Evolutionary conservation across 2,329 filamentous ascomycete genomes (phyloP).

Genomic region (Coniella lustricola): DNA sequence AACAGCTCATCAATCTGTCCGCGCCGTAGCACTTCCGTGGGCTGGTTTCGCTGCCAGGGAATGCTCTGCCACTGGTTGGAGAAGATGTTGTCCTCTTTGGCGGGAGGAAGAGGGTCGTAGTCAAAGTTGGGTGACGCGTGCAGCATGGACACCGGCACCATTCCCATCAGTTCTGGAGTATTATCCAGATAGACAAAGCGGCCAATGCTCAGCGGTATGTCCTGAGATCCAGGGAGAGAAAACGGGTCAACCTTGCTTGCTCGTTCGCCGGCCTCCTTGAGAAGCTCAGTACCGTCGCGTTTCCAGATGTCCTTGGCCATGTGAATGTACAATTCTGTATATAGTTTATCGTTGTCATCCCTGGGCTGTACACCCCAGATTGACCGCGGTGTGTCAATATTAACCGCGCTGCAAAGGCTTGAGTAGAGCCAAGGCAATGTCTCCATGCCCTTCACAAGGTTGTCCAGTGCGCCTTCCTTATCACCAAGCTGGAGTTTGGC

Average conservation of each 20-base stretch:
- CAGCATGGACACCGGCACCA: constrained; percentile 61
- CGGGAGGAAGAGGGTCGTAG: constrained; percentile 76
- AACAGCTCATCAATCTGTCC: constrained; percentile 3
- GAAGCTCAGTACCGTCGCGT: constrained; percentile 54
- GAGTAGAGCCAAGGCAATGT: constrained; percentile 79
- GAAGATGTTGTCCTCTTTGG: constrained; percentile 46
- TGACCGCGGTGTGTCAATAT: constrained; percentile 67
- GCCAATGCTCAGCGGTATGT: constrained; percentile 47
- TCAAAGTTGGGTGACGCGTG: constrained; percentile 60
- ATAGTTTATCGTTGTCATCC: constrained; percentile 57
- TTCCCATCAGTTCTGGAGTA: constrained; percentile 60
- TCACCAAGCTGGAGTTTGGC: constrained; percentile 69
- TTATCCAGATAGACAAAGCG: constrained; percentile 76
- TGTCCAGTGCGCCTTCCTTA: constrained; percentile 53
- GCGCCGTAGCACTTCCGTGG: neutral
- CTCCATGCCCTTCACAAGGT: constrained; percentile 62
- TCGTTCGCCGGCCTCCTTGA: constrained; percentile 61
- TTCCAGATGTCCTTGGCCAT: constrained; percentile 83
- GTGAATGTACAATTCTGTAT: constrained; percentile 68
- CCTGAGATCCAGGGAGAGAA: constrained; percentile 29
- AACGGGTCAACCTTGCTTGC: constrained; percentile 36
- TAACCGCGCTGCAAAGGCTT: constrained; percentile 71
- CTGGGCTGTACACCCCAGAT: constrained; percentile 76
- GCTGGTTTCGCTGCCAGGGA: constrained; percentile 31
- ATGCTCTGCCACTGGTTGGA: constrained; percentile 33